Evolutionary conservation across 768 basidiomycete genomes (phyloP), one percentile per base, ranked within the genome.

Genomic region (Rhizopogon sp.): DNA sequence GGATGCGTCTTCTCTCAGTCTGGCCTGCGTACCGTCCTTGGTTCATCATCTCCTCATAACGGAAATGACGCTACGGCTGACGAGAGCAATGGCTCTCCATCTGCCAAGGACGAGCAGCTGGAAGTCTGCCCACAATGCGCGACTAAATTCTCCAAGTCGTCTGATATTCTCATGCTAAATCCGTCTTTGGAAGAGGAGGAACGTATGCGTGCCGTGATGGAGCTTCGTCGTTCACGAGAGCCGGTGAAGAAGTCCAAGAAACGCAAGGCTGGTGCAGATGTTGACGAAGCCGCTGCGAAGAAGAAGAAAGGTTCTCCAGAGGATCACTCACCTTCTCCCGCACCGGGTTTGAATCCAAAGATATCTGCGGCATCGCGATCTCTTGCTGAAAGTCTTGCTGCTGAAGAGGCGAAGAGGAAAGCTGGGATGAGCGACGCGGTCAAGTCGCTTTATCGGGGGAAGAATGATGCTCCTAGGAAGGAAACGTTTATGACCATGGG

Each of bases 401-500:
- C 76, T 66, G 91, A 93, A 64, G 93, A 94, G 70, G 83, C 79
- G 20, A 93, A 89, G 74, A 77, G 93, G 59, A 92, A 84, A 70
- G 84, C 84, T 2, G 78, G 72, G 5, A 94, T 95, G 93, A 93
- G 84, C 61, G 87, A 84, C 10, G 91, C 91, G 14, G 84, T 97
- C 37, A 89, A 87, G 73, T 87, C 85, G 37, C 66, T 97, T 60
- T 97, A 95, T 66, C 63, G 60, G 17, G 78, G 71, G 41, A 68
- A 74, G 10, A 82, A 83, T 55, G 79, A 82, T 20, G 78, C 75
- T 14, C 71, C 78, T 50, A 77, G 74, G 66, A 91, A 93, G 66
- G 88, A 89, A 72, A 93, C 90, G 6, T 95, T 93, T 62, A 92
- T 92, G 80, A 95, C 93, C 1, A 89, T 87, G 80, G 84, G 86